Conservation (phyloP, 192 early-diverging fungal species). For the Podila horticola region DNA sequence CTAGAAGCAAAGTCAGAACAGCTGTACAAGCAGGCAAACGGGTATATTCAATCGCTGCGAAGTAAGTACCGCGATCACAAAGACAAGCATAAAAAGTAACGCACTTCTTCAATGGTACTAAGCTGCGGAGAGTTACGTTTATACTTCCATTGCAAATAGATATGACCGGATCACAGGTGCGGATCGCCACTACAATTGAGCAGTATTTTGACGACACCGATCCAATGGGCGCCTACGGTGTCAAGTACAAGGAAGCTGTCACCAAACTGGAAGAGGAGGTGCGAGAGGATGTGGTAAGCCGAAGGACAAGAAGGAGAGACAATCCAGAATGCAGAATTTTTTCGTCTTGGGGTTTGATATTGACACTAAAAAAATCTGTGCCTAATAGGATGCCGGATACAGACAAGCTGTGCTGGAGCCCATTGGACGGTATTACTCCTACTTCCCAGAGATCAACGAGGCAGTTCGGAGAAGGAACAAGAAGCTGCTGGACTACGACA, state of each 20-base stretch:
- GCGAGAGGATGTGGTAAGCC: slow-evolving; percentile 68
- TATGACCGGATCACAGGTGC: slow-evolving; percentile 86
- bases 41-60: slow-evolving; percentile 87
- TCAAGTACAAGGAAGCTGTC: slow-evolving; percentile 87
- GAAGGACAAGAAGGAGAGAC: too few relatives aligned
- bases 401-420: slow-evolving; percentile 90
- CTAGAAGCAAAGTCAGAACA: slow-evolving; percentile 86
- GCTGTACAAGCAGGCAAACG: slow-evolving; percentile 91
- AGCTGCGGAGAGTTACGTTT: slow-evolving; percentile 20
- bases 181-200: slow-evolving; percentile 88
- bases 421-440: slow-evolving; percentile 83
- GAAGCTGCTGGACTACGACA: slow-evolving; percentile 94
- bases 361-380: too few relatives aligned
- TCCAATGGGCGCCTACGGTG: slow-evolving; percentile 75
- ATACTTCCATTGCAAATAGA: slow-evolving; percentile 47
- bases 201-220: slow-evolving; percentile 88
- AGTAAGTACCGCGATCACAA: slow-evolving; percentile 51
- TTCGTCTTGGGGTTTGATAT: too few relatives aligned
- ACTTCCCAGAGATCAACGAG: slow-evolving; percentile 94
- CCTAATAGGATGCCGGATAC: slow-evolving; percentile 78
- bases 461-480: slow-evolving; percentile 89
- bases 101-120: background rate
- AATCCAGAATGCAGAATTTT: too few relatives aligned
- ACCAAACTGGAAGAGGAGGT: slow-evolving; percentile 83
- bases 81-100: background rate